Base-by-base conservation (phyloP, 192 early-diverging fungal species). In the Coemansia guatemalensis region DNA sequence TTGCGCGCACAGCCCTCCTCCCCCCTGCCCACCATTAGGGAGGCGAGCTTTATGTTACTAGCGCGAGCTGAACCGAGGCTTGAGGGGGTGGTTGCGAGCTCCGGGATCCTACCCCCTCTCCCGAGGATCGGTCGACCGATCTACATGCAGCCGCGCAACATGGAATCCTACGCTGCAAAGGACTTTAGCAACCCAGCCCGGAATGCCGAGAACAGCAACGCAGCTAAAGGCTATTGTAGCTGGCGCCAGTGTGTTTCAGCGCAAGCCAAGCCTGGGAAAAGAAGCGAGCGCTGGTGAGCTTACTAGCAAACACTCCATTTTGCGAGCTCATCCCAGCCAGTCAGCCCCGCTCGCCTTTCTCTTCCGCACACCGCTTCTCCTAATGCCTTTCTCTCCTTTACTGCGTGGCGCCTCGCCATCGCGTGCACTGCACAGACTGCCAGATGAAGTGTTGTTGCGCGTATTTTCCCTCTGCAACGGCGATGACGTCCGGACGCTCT, bases 401-500 rank as follows among this genome's bases (percentile, higher is more conserved):
- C 39, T 44, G 39, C 39, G 39, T 11, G 17, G 30, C 35, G 21
- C 6, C 24, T 20, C 29, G 35, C 2, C 44, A 59, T 48, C 48
- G 39, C 20, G 29, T 48, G 44, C 23, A 9, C 50, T 35, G 39
- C 20, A 27, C 50, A 32, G 23, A 29, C 54, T 79, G 33, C 67
- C 71, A 2, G 59, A 74, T 33, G 72, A 80, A 4, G 64, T 80
- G 9, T 60, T 70, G 29, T 53, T 74, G 23, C 2, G 29, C 24
- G 39, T 79, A 52, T 74, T 80, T 21, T 26, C 54, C 26, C 58
- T 60, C 24, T 74, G 71, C 65, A 74, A 79, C n/a, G 71, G 76
- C 30, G 60, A 73, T 26, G 76, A 79, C 41, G 20, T 79, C 27
- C 59, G 54, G 2, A 44, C 58, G 20, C 61, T 73, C 47, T 67